A percentile compares a stretch with the other conserved stretches of the same genome.
These are phyloP conservation scores for Thinopyrum elongatum DNA, from an alignment of 176 grass and related monocot genomes.

Conservation along the genomic window DNA sequence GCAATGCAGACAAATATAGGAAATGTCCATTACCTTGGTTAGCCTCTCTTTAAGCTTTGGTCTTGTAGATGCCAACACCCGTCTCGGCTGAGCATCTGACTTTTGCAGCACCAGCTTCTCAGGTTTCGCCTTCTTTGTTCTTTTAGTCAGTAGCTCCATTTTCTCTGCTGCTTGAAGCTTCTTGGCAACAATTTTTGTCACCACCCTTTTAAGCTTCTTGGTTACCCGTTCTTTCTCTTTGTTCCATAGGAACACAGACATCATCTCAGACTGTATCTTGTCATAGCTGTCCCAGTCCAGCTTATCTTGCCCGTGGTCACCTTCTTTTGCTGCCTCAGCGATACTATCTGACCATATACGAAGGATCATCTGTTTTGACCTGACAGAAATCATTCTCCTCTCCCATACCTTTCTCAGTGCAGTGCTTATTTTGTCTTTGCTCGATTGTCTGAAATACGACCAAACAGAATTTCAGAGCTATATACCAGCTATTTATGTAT, in stretches of 20 bases:
- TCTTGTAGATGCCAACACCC: constrained; percentile 32
- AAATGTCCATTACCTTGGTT: constrained; percentile 61
- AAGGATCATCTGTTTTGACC: constrained; percentile 35
- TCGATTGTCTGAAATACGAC: constrained; percentile 37
- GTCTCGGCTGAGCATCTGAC: constrained; percentile 3
- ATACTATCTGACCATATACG: constrained; percentile 61
- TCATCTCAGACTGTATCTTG: constrained; percentile 52
- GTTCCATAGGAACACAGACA: constrained; percentile 35
- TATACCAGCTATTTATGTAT: too few species aligned
- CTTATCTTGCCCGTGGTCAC: constrained; percentile 43
- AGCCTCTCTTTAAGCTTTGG: constrained; percentile 70
- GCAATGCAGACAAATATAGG: too few species aligned
- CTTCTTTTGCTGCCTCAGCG: constrained; percentile 59
- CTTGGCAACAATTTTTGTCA: constrained; percentile 31
- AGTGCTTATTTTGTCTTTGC: constrained; percentile 70
- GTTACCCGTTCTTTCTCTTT: constrained; percentile 41
- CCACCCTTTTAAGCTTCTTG: constrained; percentile 32
- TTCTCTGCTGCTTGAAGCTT: constrained; percentile 22
- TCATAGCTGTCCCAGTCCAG: constrained; percentile 77
- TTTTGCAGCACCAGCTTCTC: constrained; percentile 21
- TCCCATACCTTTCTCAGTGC: constrained; percentile 60
- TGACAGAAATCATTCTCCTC: constrained; percentile 45
- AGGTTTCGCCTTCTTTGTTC: constrained; percentile 21
- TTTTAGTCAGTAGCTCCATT: constrained; percentile 14
- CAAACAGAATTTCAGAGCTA: too few species aligned